phyloP scores from a whole-genome alignment of 2,329 filamentous ascomycete species.

The Colletotrichum navitas region DNA sequence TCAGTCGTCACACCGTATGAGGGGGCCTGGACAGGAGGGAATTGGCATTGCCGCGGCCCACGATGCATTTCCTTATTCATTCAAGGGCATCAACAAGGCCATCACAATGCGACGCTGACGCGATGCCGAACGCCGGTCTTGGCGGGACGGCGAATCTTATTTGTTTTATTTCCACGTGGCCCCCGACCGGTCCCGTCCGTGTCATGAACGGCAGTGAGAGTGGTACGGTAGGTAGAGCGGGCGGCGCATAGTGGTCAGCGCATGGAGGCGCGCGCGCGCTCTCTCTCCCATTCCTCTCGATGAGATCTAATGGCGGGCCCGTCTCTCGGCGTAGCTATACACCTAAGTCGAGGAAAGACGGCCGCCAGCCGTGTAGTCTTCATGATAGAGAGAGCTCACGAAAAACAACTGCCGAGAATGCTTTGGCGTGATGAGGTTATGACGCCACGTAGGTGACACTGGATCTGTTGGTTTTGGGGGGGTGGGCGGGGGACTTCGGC shows the following conservation, averaged over 20 bases:
- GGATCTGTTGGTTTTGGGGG: conserved; percentile 5
- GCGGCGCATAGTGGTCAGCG: background rate
- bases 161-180: conserved; percentile 24
- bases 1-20: too few species aligned
- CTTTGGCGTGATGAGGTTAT: conserved; percentile 28
- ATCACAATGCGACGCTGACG: background rate
- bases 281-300: background rate
- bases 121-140: background rate
- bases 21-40: too few species aligned
- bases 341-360: background rate
- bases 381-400: background rate
- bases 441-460: conserved; percentile 26
- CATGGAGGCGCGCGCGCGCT: background rate
- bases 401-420: conserved; percentile 34
- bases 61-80: background rate
- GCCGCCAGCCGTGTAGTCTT: too few species aligned
- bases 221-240: background rate
- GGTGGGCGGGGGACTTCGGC: conserved; percentile 25
- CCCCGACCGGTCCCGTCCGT: conserved; percentile 36
- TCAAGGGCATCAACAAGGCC: background rate
- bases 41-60: background rate
- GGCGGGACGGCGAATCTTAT: background rate
- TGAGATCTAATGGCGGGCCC: background rate
- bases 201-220: conserved; percentile 14
- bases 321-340: background rate